Base-by-base conservation (phyloP, 1,139 yeast genomes). In the Debaryomycetaceae sp. region DNA sequence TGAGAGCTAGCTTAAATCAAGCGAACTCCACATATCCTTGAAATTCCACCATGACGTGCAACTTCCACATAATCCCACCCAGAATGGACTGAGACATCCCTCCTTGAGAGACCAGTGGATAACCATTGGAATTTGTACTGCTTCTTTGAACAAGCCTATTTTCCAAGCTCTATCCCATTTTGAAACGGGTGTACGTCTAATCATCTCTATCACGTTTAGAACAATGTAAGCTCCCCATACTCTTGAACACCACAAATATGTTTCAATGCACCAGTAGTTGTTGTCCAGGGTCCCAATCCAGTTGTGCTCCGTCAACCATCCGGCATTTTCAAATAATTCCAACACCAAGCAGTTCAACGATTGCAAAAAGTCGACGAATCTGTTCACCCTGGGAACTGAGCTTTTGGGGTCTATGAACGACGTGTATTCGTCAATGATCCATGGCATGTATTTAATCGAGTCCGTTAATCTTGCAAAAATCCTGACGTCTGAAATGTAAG, bases 141-240 rank as follows among this genome's bases (percentile, higher is more conserved):
- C 63, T 43, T 72, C 71, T 38, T 61, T 61, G 49, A 72, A 69
- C 39, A 73, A 48, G 9, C 45, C 45, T 32, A 72, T 61, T 40
- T 54, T 58, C 76, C 76, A 70, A 34, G 52, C 45, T 36, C 49
- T 55, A 48, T 69, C 58, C 68, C 76, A 59, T 44, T 68, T 60
- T 11, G 58, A 51, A 4, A 56, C 43, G 0, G 77, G 77, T 18
- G 67, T 63, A 51, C 74, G 58, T 52, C 77, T 59, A 40, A 69
- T 47, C 33, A 70, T 53, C 48, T 75, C 79, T 14, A 72, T 46
- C 26, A 77, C 60, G 50, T 78, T 83, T 34, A 75, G 55, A 14
- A 69, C 52, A 9, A 78, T 64, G 55, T 75, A 78, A 0, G 65
- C 65, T 2, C 81, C 82, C 83, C 83, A 78, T n/a, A 78, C 67